Evolutionary conservation across 83 land plant species (phyloP).

Genomic region (Diphasiastrum complanatum): DNA sequence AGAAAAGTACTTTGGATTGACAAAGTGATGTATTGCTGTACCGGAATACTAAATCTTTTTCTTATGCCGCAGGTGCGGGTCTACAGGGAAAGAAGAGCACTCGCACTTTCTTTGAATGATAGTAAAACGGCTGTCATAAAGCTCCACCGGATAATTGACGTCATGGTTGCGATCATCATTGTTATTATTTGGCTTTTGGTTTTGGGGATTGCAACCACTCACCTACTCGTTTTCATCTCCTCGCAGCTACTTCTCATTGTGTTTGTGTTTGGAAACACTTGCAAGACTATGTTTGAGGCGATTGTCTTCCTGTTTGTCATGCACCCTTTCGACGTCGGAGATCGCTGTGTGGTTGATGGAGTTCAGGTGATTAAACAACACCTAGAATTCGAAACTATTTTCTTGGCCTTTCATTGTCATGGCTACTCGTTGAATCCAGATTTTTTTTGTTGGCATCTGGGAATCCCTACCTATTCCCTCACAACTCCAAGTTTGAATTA

Average conservation of each 20-base stretch:
- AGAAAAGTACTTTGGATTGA: background rate
- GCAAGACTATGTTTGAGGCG: slow-evolving; percentile 64
- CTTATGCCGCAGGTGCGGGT: slow-evolving; percentile 48
- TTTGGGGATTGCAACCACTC: slow-evolving; percentile 49
- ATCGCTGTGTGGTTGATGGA: slow-evolving; percentile 59
- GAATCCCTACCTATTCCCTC: too few relatives aligned
- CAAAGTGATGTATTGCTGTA: background rate
- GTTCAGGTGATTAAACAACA: too few relatives aligned
- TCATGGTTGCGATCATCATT: slow-evolving; percentile 36
- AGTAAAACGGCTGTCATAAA: slow-evolving; percentile 71
- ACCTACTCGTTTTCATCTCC: slow-evolving; percentile 42
- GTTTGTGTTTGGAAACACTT: slow-evolving; percentile 64
- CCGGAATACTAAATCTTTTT: background rate
- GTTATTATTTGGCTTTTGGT: slow-evolving; percentile 52
- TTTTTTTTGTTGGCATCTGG: too few relatives aligned
- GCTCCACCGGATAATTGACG: slow-evolving; percentile 53
- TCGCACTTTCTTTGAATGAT: slow-evolving; percentile 61
- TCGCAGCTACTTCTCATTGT: slow-evolving; percentile 53
- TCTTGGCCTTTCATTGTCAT: too few relatives aligned
- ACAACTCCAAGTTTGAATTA: too few relatives aligned
- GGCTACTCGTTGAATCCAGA: too few relatives aligned
- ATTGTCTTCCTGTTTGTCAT: slow-evolving; percentile 67
- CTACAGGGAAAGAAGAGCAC: slow-evolving; percentile 60
- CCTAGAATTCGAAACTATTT: too few relatives aligned
- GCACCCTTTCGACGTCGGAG: slow-evolving; percentile 85